Percentiles rank a stretch among this genome's conserved stretches.
Conservation (phyloP, 2,329 filamentous ascomycete genomes). For the Exophiala calicioides region DNA sequence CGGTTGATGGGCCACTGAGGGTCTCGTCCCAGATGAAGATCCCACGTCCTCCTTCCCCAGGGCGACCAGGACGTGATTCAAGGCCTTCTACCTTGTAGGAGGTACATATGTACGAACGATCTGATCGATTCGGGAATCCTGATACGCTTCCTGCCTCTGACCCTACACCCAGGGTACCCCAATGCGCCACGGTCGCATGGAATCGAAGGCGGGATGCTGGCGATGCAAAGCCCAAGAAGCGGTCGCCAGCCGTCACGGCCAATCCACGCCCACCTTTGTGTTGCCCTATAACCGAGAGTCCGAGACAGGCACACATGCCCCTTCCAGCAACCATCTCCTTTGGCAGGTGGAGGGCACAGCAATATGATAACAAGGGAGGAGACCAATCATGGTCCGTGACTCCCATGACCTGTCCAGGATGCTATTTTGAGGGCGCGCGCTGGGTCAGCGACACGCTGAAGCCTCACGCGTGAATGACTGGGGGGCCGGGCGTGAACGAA, state of each 20-base stretch:
- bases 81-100: conserved; percentile 10
- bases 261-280: no score
- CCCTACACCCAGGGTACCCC: no score
- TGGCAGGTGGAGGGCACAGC: conserved; percentile 5
- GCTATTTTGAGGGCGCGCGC: conserved; percentile 24
- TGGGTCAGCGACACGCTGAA: conserved; percentile 25
- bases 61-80: no score
- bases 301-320: conserved; percentile 12
- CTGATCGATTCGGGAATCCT: conserved; percentile 13
- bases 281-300: conserved; percentile 9
- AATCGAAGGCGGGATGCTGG: no score
- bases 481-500: conserved; percentile 5
- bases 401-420: conserved; percentile 12
- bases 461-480: conserved; percentile 9
- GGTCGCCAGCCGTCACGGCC: no score
- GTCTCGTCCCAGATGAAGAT: no score
- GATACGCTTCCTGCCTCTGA: conserved; percentile 21
- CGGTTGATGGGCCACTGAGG: no score
- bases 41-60: no score
- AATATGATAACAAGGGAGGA: background rate
- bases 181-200: no score
- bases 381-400: conserved; percentile 3
- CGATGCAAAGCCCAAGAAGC: no score
- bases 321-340: conserved; percentile 1
- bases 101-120: no score